These are phyloP conservation scores for Rhizopogon roseolus DNA, from an alignment of 768 basidiomycete species.

Conservation along the genomic window DNA sequence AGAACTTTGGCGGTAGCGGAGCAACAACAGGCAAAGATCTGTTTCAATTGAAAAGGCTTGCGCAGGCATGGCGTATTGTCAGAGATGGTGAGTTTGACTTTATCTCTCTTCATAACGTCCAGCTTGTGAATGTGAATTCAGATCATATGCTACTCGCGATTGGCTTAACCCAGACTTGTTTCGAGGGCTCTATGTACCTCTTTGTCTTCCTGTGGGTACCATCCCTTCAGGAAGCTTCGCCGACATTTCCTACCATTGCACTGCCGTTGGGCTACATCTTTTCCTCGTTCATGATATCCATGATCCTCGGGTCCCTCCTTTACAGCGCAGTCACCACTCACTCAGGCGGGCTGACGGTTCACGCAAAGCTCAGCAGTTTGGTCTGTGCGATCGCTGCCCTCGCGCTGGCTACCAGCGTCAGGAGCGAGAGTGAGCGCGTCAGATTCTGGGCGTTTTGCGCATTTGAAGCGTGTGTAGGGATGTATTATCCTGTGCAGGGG, in stretches of 20 bases:
- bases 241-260: conserved; percentile 23
- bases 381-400: conserved; percentile 58
- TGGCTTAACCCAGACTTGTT: conserved; percentile 73
- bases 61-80: conserved; percentile 55
- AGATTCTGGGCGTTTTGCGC: conserved; percentile 73
- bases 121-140: conserved; percentile 17
- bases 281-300: conserved; percentile 75
- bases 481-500: conserved; percentile 78
- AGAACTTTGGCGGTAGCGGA: conserved; percentile 60
- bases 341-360: conserved; percentile 39
- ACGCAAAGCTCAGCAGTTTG: conserved; percentile 62
- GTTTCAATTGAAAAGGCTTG: conserved; percentile 49
- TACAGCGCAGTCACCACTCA: conserved; percentile 47
- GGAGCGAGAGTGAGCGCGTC: conserved; percentile 36
- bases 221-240: conserved; percentile 59
- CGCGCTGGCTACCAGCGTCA: conserved; percentile 47
- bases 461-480: conserved; percentile 73
- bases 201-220: conserved; percentile 86
- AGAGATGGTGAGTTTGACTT: conserved; percentile 33
- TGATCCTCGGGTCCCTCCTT: conserved; percentile 75
- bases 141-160: conserved; percentile 60
- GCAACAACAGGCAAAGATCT: conserved; percentile 28
- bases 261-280: conserved; percentile 79
- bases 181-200: conserved; percentile 82
- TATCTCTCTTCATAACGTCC: not conserved